A percentile compares a stretch with the other conserved stretches of the same genome.
These are phyloP conservation scores for Populus tremula DNA, from an alignment of 345 rosid species.

Conservation along the genomic window DNA sequence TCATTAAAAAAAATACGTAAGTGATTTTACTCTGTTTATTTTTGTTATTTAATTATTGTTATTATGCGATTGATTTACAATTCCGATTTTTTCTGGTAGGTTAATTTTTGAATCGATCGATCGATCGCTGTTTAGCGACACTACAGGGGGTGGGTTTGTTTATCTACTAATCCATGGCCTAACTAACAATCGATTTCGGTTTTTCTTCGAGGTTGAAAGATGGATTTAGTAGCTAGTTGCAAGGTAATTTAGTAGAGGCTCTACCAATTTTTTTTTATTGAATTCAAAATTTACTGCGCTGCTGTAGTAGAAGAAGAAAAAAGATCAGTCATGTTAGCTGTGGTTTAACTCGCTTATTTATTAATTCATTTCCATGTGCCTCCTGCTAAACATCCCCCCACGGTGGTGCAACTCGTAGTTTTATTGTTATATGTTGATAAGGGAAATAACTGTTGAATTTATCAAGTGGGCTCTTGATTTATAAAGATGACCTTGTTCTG, in stretches of 20 bases:
- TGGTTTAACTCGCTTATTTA: background rate
- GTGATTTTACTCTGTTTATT: background rate
- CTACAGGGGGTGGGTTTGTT: constrained; percentile 25
- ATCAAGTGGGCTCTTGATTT: no score
- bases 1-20: background rate
- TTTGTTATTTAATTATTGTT: constrained; percentile 5
- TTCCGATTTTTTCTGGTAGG: constrained; percentile 17
- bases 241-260: constrained; percentile 45
- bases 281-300: background rate
- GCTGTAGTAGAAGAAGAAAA: no score
- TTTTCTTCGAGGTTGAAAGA: constrained; percentile 26
- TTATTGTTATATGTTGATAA: background rate
- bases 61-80: background rate
- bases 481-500: no score
- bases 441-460: background rate
- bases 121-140: constrained; percentile 35
- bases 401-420: background rate
- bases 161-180: constrained; percentile 16
- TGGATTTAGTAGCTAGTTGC: constrained; percentile 82
- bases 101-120: constrained; percentile 43
- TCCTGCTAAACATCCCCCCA: background rate
- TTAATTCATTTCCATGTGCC: background rate
- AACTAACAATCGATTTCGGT: constrained; percentile 5
- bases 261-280: background rate
- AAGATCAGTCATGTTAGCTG: background rate